Conservation (phyloP, 2,329 filamentous ascomycete genomes). For the Arthrocladium fulminans region DNA sequence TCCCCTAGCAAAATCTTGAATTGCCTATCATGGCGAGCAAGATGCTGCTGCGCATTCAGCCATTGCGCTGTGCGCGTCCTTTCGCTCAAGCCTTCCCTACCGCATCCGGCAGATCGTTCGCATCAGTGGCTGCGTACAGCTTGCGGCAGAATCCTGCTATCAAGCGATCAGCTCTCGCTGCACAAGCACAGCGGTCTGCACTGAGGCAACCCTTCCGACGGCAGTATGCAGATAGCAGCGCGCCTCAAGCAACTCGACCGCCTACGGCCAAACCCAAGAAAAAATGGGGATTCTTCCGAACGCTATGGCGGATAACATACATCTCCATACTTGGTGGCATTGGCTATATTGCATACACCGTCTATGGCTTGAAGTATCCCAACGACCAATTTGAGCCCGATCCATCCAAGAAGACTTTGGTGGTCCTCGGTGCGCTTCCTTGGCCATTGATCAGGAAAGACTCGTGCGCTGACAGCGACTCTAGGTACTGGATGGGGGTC, state of each 20-base stretch:
- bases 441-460: not conserved
- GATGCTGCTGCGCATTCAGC: conserved; percentile 17
- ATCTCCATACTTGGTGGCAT: conserved; percentile 61
- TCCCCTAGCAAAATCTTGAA: not conserved
- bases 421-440: conserved; percentile 68
- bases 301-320: conserved; percentile 75
- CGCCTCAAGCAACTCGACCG: conserved; percentile 31
- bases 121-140: conserved; percentile 6
- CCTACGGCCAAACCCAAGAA: conserved; percentile 38
- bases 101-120: conserved; percentile 16
- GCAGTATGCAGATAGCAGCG: conserved; percentile 41
- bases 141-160: conserved; percentile 10
- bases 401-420: conserved; percentile 89
- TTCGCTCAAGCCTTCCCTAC: conserved; percentile 9
- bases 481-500: conserved; percentile 92
- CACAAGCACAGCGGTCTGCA: conserved; percentile 15
- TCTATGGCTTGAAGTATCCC: conserved; percentile 76
- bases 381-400: conserved; percentile 69
- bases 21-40: conserved; percentile 19
- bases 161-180: conserved; percentile 9
- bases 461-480: conserved; percentile 17
- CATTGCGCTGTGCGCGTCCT: conserved; percentile 9
- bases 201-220: conserved; percentile 37
- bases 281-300: conserved; percentile 63
- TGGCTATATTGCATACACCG: conserved; percentile 66